Base-by-base conservation (phyloP, 805 yeast genomes). In the Hanseniaspora nectarophila region DNA sequence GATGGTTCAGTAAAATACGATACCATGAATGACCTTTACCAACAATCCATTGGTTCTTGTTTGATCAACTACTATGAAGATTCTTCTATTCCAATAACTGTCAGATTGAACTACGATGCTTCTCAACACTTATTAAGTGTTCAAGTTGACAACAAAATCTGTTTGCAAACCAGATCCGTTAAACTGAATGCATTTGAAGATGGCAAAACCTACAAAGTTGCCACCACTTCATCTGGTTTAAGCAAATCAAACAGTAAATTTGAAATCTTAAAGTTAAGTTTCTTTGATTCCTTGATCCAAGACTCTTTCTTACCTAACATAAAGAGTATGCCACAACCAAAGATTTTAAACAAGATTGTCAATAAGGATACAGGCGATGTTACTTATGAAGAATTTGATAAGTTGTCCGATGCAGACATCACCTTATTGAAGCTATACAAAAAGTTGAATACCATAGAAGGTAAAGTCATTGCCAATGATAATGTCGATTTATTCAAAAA, bases 131-230 rank as follows among this genome's bases (percentile, higher is more conserved):
- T 75, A 54, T 70, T 81, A 56, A 80, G 81, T 57, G 72, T 83
- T n/a, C 86, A 84, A 56, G 68, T 82, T 46, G 86, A 84, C 64
- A 84, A 84, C 63, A 77, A 74, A 58, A 70, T 84, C 53, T 80
- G 88, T 60, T 77, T 83, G 64, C 79, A 79, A 63, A 80, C 88
- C 0, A 74, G 76, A 54, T 64, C 75, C 51, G 67, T 83, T 34
- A 61, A 65, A 33, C 61, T 83, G 18, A 76, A 76, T 31, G 55
- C 63, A 5, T 28, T 46, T 16, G 42, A 31, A 26, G 45, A 31
- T n/a, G 40, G 16, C 5, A 28, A 44, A 15, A 21, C 2, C 18
- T 40, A 42, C 13, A 53, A 56, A 20, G 56, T 61, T 1, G 66
- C 76, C 5, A 68, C 81, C 32, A 84, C 81, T 1, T 60, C 60